Percentiles rank a stretch among this genome's conserved stretches.
These are phyloP conservation scores for Brassica carinata DNA, from an alignment of 345 rosid species.

Conservation along the genomic window DNA sequence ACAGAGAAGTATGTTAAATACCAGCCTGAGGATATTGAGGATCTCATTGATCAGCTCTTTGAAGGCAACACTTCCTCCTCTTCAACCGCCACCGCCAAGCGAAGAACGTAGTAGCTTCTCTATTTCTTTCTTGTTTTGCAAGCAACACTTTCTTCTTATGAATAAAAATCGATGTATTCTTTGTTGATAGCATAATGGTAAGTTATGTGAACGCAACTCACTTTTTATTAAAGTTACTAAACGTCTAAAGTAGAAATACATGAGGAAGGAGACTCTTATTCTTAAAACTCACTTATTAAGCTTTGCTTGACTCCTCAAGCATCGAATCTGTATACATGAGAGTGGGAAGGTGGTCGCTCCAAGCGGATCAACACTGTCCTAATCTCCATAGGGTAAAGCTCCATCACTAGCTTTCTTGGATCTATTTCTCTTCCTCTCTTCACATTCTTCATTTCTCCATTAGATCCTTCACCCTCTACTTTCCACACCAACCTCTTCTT, in stretches of 20 bases:
- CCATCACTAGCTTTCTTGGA: constrained; percentile 62
- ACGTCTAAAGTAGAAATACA: constrained; percentile 14
- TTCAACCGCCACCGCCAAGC: constrained; percentile 41
- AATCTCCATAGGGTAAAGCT: constrained; percentile 88
- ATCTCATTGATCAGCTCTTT: constrained; percentile 74
- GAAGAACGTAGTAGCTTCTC: constrained; percentile 50
- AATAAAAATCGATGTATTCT: constrained; percentile 8
- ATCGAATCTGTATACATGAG: constrained; percentile 28
- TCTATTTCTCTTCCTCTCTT: constrained; percentile 70
- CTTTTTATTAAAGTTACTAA: constrained; percentile 31
- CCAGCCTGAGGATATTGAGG: constrained; percentile 88
- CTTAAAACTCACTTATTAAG: constrained; percentile 11
- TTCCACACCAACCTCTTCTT: constrained; percentile 79
- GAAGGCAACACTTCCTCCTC: constrained; percentile 60
- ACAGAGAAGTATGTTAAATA: constrained; percentile 82
- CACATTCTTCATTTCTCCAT: constrained; percentile 41
- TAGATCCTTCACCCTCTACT: constrained; percentile 48
- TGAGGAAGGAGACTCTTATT: background rate
- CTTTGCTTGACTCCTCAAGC: background rate
- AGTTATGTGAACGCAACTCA: constrained; percentile 23
- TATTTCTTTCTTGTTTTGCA: constrained; percentile 22
- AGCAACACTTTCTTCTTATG: constrained; percentile 11
- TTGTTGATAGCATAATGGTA: constrained; percentile 22
- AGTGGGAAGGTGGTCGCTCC: constrained; percentile 28
- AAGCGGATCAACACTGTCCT: constrained; percentile 64